These are phyloP conservation scores for Aspergillus leporis DNA, from an alignment of 495 filamentous ascomycete genomes.

Conservation along the genomic window DNA sequence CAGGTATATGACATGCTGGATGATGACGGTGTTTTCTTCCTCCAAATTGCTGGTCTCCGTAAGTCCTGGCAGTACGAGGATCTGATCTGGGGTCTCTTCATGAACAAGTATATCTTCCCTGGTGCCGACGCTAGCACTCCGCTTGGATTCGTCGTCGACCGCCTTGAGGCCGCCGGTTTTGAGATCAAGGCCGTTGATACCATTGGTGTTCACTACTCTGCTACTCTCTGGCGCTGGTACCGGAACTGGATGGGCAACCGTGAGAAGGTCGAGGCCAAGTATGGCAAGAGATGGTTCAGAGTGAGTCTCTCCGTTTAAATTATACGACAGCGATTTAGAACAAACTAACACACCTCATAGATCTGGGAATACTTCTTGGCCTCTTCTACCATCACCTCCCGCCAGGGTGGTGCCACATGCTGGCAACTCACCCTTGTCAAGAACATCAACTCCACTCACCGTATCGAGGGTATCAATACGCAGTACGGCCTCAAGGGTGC, in stretches of 20 bases:
- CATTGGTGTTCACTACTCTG: conserved; percentile 94
- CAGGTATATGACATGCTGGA: conserved; percentile 72
- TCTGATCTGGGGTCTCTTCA: conserved; percentile 73
- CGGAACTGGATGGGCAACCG: conserved; percentile 96
- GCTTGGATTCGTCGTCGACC: conserved; percentile 63
- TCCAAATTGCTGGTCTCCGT: conserved; percentile 69
- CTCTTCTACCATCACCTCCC: conserved; percentile 86
- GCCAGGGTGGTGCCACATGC: conserved; percentile 91
- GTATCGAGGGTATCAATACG: conserved; percentile 77
- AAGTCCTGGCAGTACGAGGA: conserved; percentile 76
- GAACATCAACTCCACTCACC: conserved; percentile 97
- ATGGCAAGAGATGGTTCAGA: conserved; percentile 93
- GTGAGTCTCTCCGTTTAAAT: conserved; percentile 52
- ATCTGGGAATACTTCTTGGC: conserved; percentile 99
- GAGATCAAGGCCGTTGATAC: conserved; percentile 70
- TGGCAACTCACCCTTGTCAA: conserved; percentile 95
- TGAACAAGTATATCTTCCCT: conserved; percentile 78
- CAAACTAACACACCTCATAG: conserved; percentile 44
- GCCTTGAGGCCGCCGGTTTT: conserved; percentile 65
- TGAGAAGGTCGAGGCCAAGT: conserved; percentile 94
- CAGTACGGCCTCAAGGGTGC: conserved; percentile 80
- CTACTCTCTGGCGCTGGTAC: conserved; percentile 98
- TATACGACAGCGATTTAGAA: neutral
- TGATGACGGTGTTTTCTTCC: conserved; percentile 70
- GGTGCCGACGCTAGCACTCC: conserved; percentile 69